Evolutionary conservation across 2,329 filamentous ascomycete species (phyloP).

Genomic region (Hypoxylon sp.): DNA sequence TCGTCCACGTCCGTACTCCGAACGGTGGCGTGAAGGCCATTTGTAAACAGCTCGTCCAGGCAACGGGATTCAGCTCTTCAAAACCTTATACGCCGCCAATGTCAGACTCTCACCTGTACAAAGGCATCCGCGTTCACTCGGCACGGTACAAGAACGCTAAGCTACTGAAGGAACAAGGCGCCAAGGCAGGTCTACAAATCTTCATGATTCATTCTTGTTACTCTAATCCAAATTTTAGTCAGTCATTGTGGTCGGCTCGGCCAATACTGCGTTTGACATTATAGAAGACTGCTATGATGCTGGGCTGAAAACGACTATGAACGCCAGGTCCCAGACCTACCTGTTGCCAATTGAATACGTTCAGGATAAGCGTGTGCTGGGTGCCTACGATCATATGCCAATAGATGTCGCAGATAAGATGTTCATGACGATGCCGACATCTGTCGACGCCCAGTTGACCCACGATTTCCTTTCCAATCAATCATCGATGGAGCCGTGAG

Average conservation of each 20-base stretch:
- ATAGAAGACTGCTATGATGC: conserved; percentile 52
- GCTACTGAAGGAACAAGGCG: conserved; percentile 39
- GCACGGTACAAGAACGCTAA: conserved; percentile 41
- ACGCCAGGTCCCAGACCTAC: conserved; percentile 54
- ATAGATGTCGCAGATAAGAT: conserved; percentile 45
- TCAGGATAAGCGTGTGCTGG: conserved; percentile 51
- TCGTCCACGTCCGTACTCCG: conserved; percentile 39
- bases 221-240: conserved; percentile 41
- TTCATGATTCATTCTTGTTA: neutral
- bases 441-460: conserved; percentile 44
- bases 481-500: conserved; percentile 49
- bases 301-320: conserved; percentile 53
- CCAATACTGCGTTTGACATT: conserved; percentile 59
- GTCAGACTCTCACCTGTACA: conserved; percentile 38
- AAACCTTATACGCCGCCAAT: conserved; percentile 46
- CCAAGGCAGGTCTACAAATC: conserved; percentile 36
- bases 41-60: conserved; percentile 47
- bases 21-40: conserved; percentile 11
- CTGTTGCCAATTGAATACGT: conserved; percentile 52
- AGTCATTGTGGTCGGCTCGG: conserved; percentile 55
- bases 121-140: conserved; percentile 48
- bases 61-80: conserved; percentile 46
- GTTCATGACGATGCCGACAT: conserved; percentile 36
- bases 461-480: conserved; percentile 42
- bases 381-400: conserved; percentile 38